Evolutionary conservation across 2,329 filamentous ascomycete species (phyloP), one percentile per base, ranked within the genome.

Genomic region (Intubia oerlemansii): DNA sequence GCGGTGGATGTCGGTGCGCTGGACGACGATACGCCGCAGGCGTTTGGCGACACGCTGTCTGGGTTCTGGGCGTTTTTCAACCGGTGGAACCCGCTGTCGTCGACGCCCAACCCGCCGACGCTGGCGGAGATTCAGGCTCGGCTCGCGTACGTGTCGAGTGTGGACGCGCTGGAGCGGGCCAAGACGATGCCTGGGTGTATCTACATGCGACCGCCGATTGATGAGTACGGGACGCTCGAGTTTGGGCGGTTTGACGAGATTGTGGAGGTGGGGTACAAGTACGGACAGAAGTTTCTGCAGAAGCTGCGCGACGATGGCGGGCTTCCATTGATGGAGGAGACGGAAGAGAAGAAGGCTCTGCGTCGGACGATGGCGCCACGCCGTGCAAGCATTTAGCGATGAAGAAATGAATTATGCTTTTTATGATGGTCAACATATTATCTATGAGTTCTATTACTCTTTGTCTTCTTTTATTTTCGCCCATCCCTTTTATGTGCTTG

Each of bases 221-320:
- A 95, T 44, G 63, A 68, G 2, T 98, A 92, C 41, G 88, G 84
- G 5, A 98, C 88, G 2, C 56, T 98, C 17, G 88, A 98, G 33
- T 98, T 98, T 56, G 79, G 72, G 36, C 93, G 91, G 49, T 98
- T 98, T 49, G 85, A 95, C 43, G 90, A 98, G 58, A 85, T 98
- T 30, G 92, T 90, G 44, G 62, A 76, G 39, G 63, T 93, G 9
- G 90, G 88, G 2, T 91, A 92, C 50, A 62, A 66, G 31, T 98
- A 73, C 44, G 88, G 82, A 5, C 74, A 76, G 47, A 68, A 80
- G 30, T 93, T 75, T 46, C 50, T 98, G 38, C 67, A 68, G 30
- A 63, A 71, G 40, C 54, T 95, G 46, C 72, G 71, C 44, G 77
- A 78, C 22, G 63, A 90, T 41, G 85, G 85, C 0, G 62, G 75